Percentiles rank a stretch among this genome's conserved stretches.
These are phyloP conservation scores for Garcia nutans DNA, from an alignment of 345 rosid species.

Conservation along the genomic window DNA sequence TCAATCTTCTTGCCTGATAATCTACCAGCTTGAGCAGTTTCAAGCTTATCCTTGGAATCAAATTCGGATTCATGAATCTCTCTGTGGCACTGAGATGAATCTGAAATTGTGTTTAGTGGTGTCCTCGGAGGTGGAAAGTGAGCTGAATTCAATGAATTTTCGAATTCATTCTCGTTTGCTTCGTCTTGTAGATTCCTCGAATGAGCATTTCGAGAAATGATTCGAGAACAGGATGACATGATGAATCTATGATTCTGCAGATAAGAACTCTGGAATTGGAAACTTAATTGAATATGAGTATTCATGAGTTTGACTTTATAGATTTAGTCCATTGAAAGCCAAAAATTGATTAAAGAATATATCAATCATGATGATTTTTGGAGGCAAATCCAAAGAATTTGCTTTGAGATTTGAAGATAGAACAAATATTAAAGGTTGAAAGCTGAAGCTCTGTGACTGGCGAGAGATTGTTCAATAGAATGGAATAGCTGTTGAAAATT, in stretches of 20 bases:
- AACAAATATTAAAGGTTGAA: not conserved
- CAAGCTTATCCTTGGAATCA: conserved; percentile 38
- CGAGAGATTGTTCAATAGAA: not conserved
- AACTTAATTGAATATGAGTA: too few relatives aligned
- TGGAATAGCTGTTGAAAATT: not conserved
- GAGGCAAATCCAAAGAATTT: not conserved
- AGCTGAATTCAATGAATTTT: conserved; percentile 28
- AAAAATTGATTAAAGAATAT: not conserved
- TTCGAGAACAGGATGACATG: conserved; percentile 44
- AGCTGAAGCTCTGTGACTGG: not conserved
- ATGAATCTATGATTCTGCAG: conserved; percentile 12
- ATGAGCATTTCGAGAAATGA: too few relatives aligned
- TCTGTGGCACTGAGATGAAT: conserved; percentile 60
- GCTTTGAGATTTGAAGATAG: not conserved
- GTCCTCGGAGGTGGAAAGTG: conserved; percentile 66
- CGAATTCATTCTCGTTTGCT: conserved; percentile 64
- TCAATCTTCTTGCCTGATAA: conserved; percentile 25
- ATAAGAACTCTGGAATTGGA: too few relatives aligned
- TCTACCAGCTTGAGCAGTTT: conserved; percentile 27
- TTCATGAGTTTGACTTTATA: not conserved
- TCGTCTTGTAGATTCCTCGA: conserved; percentile 37
- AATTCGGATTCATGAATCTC: conserved; percentile 29
- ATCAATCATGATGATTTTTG: too few relatives aligned
- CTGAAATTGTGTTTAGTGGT: conserved; percentile 71
- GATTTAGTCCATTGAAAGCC: not conserved